Conservation (phyloP, 2,329 filamentous ascomycete species). For the Neopestalotiopsis sp. region DNA sequence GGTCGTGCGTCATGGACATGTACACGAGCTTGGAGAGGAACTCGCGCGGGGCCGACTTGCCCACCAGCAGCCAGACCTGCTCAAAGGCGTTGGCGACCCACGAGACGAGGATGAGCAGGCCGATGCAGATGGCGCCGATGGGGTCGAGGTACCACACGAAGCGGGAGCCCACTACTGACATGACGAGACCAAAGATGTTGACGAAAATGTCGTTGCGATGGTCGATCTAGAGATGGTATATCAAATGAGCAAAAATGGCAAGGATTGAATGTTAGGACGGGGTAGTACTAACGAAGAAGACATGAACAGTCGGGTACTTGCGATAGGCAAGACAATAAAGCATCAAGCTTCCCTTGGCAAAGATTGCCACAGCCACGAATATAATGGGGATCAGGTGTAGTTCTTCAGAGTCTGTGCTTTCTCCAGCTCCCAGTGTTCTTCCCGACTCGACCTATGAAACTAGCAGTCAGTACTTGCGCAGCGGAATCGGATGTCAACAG, state of each 20-base stretch:
- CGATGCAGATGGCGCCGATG: constrained; percentile 64
- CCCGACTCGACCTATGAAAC: constrained; percentile 55
- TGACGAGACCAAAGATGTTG: constrained; percentile 59
- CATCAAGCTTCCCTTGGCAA: constrained; percentile 57
- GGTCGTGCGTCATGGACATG: constrained; percentile 58
- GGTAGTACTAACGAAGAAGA: constrained; percentile 53
- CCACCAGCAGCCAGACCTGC: constrained; percentile 65
- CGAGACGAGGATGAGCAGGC: constrained; percentile 64
- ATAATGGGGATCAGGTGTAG: constrained; percentile 59
- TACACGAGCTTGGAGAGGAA: constrained; percentile 62
- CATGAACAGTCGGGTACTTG: constrained; percentile 58
- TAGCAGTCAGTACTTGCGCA: constrained; percentile 17
- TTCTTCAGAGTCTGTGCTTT: constrained; percentile 42
- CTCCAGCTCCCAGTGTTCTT: constrained; percentile 52
- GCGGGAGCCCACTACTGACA: constrained; percentile 58
- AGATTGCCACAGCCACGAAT: constrained; percentile 59
- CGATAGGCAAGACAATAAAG: constrained; percentile 58
- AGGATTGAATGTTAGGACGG: neutral
- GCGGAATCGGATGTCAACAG: neutral
- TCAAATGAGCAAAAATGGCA: neutral
- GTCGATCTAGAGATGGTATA: constrained; percentile 45
- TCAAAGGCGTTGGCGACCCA: constrained; percentile 66
- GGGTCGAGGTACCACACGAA: constrained; percentile 66
- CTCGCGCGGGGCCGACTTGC: constrained; percentile 63
- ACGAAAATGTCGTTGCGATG: constrained; percentile 62